Conservation (phyloP, 306 rosid genomes). For the Elaeagnus macrophylla region DNA sequence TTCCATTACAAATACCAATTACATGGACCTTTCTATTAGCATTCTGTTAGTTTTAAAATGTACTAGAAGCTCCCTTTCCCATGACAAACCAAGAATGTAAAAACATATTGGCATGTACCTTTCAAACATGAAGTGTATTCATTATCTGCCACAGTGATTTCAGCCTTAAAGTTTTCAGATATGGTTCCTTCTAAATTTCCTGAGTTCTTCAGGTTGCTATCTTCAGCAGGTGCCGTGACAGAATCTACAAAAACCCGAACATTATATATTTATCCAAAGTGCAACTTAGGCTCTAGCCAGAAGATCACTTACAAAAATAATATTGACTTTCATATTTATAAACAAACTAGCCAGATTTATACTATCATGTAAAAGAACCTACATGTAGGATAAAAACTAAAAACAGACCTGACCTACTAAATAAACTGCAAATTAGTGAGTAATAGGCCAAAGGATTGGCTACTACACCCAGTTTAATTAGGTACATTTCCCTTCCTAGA, state of each 20-base stretch:
- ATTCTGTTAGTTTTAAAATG: background rate
- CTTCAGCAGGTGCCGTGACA: conserved; percentile 33
- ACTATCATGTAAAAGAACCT: too few species aligned
- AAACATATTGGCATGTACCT: conserved; percentile 30
- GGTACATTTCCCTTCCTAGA: background rate
- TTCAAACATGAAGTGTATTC: conserved; percentile 35
- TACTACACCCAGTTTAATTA: too few species aligned
- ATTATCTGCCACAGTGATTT: conserved; percentile 35
- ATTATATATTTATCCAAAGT: conserved; percentile 15
- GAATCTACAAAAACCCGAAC: conserved; percentile 33
- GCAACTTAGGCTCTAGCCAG: conserved; percentile 2
- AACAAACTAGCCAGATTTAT: background rate
- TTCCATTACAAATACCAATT: background rate
- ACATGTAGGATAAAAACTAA: too few species aligned
- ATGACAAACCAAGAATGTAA: background rate
- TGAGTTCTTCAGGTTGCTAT: conserved; percentile 31
- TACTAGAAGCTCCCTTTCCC: background rate
- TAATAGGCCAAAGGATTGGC: too few species aligned
- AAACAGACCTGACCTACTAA: too few species aligned
- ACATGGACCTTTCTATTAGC: background rate
- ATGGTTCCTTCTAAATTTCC: conserved; percentile 33
- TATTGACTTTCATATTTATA: background rate
- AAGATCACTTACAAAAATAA: background rate
- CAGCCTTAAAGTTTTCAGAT: conserved; percentile 35
- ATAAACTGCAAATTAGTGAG: too few species aligned